Evolutionary conservation across 139 green algal genomes (phyloP).

Genomic region (Volvox reticuliferus): DNA sequence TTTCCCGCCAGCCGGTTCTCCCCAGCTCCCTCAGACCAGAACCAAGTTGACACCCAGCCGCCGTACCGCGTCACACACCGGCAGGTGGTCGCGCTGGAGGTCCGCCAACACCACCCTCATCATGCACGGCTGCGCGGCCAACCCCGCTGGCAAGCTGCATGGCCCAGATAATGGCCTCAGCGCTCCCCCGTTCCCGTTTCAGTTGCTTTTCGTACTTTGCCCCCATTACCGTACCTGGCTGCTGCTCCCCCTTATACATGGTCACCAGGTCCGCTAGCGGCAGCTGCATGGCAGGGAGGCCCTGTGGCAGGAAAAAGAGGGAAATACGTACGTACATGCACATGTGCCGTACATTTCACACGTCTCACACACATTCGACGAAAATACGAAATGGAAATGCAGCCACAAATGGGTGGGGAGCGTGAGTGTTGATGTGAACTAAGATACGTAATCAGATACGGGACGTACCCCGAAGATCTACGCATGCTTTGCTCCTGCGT

Average conservation of each 20-base stretch:
- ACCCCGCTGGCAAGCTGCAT: not conserved
- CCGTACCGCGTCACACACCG: conserved; percentile 28
- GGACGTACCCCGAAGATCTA: too few relatives aligned
- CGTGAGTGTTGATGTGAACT: not conserved
- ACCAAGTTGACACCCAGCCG: not conserved
- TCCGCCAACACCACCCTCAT: conserved; percentile 26
- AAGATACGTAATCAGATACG: too few relatives aligned
- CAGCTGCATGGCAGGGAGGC: conserved; percentile 68
- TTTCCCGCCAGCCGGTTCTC: too few relatives aligned
- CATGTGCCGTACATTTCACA: not conserved
- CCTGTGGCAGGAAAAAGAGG: not conserved
- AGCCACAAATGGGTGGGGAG: not conserved
- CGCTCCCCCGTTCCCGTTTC: not conserved
- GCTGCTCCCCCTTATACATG: conserved; percentile 42
- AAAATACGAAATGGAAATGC: not conserved
- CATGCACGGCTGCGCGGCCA: not conserved
- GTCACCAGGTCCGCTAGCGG: conserved; percentile 78
- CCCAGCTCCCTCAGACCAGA: not conserved
- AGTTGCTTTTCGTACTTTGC: too few relatives aligned
- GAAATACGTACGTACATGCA: too few relatives aligned
- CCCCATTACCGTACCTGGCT: not conserved
- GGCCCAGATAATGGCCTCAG: conserved; percentile 4
- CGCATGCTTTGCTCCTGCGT: too few relatives aligned
- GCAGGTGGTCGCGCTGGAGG: conserved; percentile 4
- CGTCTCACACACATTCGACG: too few relatives aligned